Evolutionary conservation across 768 basidiomycete genomes (phyloP).

Genomic region (Phallus indusiatus): DNA sequence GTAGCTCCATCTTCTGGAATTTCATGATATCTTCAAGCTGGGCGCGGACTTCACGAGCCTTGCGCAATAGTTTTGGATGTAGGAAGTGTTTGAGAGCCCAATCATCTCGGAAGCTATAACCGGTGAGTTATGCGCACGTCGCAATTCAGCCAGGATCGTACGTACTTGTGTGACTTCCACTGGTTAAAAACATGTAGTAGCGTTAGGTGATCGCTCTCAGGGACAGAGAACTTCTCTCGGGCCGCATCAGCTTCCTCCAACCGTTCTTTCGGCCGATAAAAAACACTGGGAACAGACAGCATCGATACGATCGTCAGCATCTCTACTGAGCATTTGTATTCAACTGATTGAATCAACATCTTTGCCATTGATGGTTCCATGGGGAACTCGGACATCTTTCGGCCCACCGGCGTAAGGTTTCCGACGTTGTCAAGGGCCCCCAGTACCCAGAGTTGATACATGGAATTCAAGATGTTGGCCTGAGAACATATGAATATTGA

Average conservation of each 20-base stretch:
- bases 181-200: slow-evolving; percentile 94
- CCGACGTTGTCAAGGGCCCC: slow-evolving; percentile 96
- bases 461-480: slow-evolving; percentile 97
- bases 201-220: slow-evolving; percentile 95
- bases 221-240: slow-evolving; percentile 96
- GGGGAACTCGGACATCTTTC: slow-evolving; percentile 98
- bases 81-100: slow-evolving; percentile 95
- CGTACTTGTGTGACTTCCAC: slow-evolving; percentile 93
- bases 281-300: slow-evolving; percentile 96
- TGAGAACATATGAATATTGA: slow-evolving; percentile 21
- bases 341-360: slow-evolving; percentile 94
- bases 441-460: slow-evolving; percentile 99
- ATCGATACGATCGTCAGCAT: slow-evolving; percentile 99
- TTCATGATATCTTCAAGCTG: slow-evolving; percentile 99
- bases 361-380: slow-evolving; percentile 99
- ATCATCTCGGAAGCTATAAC: slow-evolving; percentile 73
- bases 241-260: slow-evolving; percentile 98
- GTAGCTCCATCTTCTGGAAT: slow-evolving; percentile 91
- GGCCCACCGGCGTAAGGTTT: slow-evolving; percentile 85
- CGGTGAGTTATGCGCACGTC: slow-evolving; percentile 8
- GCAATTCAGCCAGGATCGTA: slow-evolving; percentile 8
- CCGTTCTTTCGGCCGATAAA: slow-evolving; percentile 94
- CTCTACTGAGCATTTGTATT: slow-evolving; percentile 86
- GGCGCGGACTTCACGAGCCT: slow-evolving; percentile 87
- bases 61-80: slow-evolving; percentile 91